These are phyloP conservation scores for Dichomitus squalens DNA, from an alignment of 1,284 basidiomycete species.

Conservation along the genomic window DNA sequence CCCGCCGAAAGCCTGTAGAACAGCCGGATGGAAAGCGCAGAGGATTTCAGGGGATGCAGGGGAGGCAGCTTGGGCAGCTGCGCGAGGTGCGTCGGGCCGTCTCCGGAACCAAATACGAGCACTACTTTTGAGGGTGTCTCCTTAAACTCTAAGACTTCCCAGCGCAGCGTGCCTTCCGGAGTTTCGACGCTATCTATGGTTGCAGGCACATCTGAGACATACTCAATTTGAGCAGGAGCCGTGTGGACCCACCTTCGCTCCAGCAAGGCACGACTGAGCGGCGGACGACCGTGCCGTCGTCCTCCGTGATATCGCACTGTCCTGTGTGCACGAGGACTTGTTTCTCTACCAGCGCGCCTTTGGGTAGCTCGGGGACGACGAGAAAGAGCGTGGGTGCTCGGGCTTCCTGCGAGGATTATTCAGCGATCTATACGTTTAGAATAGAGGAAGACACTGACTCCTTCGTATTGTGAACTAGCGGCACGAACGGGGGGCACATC, in stretches of 20 bases:
- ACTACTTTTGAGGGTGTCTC: constrained; percentile 41
- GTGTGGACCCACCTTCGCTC: constrained; percentile 39
- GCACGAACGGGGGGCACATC: constrained; percentile 47
- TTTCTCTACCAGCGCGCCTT: constrained; percentile 73
- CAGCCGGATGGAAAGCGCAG: constrained; percentile 44
- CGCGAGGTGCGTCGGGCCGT: constrained; percentile 31
- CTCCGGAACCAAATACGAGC: constrained; percentile 47
- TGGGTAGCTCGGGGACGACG: constrained; percentile 74
- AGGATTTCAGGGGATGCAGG: constrained; percentile 16
- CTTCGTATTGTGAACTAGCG: constrained; percentile 41
- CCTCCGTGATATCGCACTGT: constrained; percentile 46
- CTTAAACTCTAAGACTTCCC: constrained; percentile 49
- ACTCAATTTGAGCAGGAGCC: not conserved
- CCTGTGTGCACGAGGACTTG: constrained; percentile 73
- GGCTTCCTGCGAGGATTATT: constrained; percentile 18
- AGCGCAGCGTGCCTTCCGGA: constrained; percentile 36
- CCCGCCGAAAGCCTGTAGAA: constrained; percentile 39
- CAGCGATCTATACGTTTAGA: not conserved
- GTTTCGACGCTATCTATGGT: constrained; percentile 9
- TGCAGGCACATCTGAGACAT: not conserved
- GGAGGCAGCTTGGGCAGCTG: constrained; percentile 20
- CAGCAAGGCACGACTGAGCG: constrained; percentile 40
- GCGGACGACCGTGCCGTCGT: constrained; percentile 46
- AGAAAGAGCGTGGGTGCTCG: constrained; percentile 62
- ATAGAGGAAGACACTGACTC: constrained; percentile 22